Evolutionary conservation across 176 grass and related monocot genomes (phyloP), one percentile per base, ranked within the genome.

Genomic region (Cenchrus fungigraminus): DNA sequence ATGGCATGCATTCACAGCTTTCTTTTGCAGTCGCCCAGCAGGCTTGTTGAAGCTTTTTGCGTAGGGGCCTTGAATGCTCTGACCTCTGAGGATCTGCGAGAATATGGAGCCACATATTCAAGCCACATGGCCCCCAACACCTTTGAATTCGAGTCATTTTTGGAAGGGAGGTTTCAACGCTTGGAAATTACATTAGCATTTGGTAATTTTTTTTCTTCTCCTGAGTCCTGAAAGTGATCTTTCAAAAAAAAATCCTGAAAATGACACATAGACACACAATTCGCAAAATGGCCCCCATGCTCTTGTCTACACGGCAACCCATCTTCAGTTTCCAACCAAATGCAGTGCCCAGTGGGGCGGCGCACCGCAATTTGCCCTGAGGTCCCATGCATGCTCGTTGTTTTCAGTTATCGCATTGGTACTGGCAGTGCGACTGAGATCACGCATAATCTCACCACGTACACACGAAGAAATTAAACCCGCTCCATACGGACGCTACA

Each of bases 1-100:
- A 42, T 78, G 64, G 14, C 67, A 77, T 47, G 34, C 16, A 82
- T 62, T 77, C 77, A 19, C 62, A 32, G 51, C 51, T 65, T 56
- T n/a, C 49, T 65, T 17, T 55, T 13, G 19, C 40, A 42, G 9
- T 68, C 17, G 62, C 1, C 11, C 62, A 9, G 57, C 62, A 9
- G 57, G 54, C 54, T 6, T 6, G 79, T 47, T 29, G 53, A 66
- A 4, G 47, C 9, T 4, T 57, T 57, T 40, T 65, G 47, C 40
- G 44, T 67, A 68, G 5, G 47, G 31, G 60, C 19, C 29, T 74
- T 80, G 60, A 59, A 84, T 80, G 81, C 76, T 59, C 54, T 74
- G 17, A 28, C 19, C 76, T 59, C 54, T 74, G 17, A 28, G 34
- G 55, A 78, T 46, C 40, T 14, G 12, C 17, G 46, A 79, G 68